Evolutionary conservation across 2,329 filamentous ascomycete species (phyloP), one percentile per base, ranked within the genome.

Genomic region (Trichocomaceae sp.): DNA sequence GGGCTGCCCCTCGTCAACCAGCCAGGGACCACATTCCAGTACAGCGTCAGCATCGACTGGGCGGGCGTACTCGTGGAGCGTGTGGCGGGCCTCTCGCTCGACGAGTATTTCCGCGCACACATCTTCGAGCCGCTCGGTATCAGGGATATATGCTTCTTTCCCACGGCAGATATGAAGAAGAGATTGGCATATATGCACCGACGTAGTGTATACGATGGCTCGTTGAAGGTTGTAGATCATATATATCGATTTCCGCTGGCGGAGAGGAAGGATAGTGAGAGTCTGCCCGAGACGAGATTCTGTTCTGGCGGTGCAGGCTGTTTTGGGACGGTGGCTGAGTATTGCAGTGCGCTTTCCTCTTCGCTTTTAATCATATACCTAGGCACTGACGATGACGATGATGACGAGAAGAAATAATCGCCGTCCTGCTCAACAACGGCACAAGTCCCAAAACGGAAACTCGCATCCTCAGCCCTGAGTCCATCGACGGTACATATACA

Each of bases 1-100:
- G 65, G 72, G 52, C 61, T 63, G 10, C 80, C 83, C 0, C 69
- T 88, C 12, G 68, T 86, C 1, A 83, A 84, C 60, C 83, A 88
- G 59, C 85, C 85, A 0, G 84, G 84, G 0, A 75, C 78, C 29
- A 72, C 72, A 3, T 87, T 82, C 81, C 77, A 82, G 55, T 86
- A 87, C 26, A 79, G 80, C 2, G 77, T 81, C 22, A 69, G 69
- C 19, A 71, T 81, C 13, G 79, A 83, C 62, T 83, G 79, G 79
- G 80, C 75, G 0, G 79, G 79, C 2, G 63, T 77, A 2, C 68
- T 75, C 0, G 64, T 82, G 5, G 74, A 80, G 59, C 69, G 79
- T 12, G 71, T 66, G 0, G 74, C 73, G 0, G 74, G 75, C 1
- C 58, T 72, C 5, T 64, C 61, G 2, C 71, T 82, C 1, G 75